Evolutionary conservation across 2,329 filamentous ascomycete genomes (phyloP).

Genomic region (Nigrospora sphaerica): DNA sequence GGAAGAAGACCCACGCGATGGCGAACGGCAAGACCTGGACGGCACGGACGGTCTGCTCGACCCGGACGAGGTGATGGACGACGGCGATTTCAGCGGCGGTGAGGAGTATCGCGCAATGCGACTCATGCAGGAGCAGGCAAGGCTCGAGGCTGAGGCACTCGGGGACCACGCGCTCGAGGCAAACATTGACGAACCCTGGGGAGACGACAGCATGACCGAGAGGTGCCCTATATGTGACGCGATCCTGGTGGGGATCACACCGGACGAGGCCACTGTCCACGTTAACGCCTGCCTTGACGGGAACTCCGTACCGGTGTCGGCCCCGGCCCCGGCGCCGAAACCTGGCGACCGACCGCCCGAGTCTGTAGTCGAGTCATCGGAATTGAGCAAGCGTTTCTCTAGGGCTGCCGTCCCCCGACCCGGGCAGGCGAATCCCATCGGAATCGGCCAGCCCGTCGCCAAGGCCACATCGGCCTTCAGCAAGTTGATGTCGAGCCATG

Average conservation of each 20-base stretch:
- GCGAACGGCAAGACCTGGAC: slow-evolving; percentile 28
- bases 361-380: slow-evolving; percentile 26
- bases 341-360: slow-evolving; percentile 16
- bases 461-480: slow-evolving; percentile 69
- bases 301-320: slow-evolving; percentile 53
- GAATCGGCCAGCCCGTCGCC: slow-evolving; percentile 32
- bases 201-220: slow-evolving; percentile 23
- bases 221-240: slow-evolving; percentile 73
- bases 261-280: slow-evolving; percentile 69
- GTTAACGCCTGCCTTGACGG: slow-evolving; percentile 93
- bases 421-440: slow-evolving; percentile 74
- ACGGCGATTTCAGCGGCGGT: slow-evolving; percentile 43
- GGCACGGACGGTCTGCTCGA: slow-evolving; percentile 53
- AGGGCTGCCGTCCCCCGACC: slow-evolving; percentile 66
- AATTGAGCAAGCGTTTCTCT: slow-evolving; percentile 53
- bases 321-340: slow-evolving; percentile 28
- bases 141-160: slow-evolving; percentile 53
- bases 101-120: slow-evolving; percentile 60
- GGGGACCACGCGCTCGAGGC: slow-evolving; percentile 29
- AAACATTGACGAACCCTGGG: slow-evolving; percentile 20
- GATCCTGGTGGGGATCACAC: slow-evolving; percentile 50
- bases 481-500: slow-evolving; percentile 86
- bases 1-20: slow-evolving; percentile 12
- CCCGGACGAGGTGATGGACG: slow-evolving; percentile 18
- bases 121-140: slow-evolving; percentile 71